These are phyloP conservation scores for Neckera pumila DNA, from an alignment of 225 moss, liverwort and hornwort species.

Conservation along the genomic window DNA sequence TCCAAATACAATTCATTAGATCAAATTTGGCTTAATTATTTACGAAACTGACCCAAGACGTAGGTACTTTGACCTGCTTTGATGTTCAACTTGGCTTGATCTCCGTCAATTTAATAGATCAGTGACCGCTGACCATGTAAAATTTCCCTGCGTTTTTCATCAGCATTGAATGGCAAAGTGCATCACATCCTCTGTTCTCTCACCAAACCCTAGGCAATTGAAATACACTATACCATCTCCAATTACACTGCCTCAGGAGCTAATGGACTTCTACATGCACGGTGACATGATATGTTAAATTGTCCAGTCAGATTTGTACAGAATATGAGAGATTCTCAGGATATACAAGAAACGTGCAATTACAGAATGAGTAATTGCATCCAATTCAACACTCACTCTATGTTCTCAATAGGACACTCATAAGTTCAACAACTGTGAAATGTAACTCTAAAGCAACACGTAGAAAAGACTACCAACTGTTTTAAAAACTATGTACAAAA, in stretches of 20 bases:
- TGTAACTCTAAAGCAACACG: not conserved
- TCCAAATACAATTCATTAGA: too few relatives aligned
- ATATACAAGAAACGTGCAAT: too few relatives aligned
- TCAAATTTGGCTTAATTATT: too few relatives aligned
- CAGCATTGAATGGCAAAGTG: too few relatives aligned
- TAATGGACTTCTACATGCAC: not conserved
- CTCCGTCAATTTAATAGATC: too few relatives aligned
- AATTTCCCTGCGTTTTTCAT: too few relatives aligned
- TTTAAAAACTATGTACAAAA: not conserved
- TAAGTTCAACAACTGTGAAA: not conserved
- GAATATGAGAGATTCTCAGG: not conserved
- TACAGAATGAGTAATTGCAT: not conserved
- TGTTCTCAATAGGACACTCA: not conserved
- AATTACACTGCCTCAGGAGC: not conserved
- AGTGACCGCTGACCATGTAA: too few relatives aligned
- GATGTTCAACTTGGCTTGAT: too few relatives aligned
- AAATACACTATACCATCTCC: not conserved
- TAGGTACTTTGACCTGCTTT: too few relatives aligned
- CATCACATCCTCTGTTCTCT: too few relatives aligned
- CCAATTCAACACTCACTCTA: not conserved
- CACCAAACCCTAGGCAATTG: not conserved
- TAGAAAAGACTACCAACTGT: not conserved
- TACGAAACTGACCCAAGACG: too few relatives aligned
- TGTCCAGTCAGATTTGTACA: not conserved
- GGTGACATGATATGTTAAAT: not conserved